Base-by-base conservation (phyloP, 2,329 filamentous ascomycete species). In the Trichoderma simmonsii region DNA sequence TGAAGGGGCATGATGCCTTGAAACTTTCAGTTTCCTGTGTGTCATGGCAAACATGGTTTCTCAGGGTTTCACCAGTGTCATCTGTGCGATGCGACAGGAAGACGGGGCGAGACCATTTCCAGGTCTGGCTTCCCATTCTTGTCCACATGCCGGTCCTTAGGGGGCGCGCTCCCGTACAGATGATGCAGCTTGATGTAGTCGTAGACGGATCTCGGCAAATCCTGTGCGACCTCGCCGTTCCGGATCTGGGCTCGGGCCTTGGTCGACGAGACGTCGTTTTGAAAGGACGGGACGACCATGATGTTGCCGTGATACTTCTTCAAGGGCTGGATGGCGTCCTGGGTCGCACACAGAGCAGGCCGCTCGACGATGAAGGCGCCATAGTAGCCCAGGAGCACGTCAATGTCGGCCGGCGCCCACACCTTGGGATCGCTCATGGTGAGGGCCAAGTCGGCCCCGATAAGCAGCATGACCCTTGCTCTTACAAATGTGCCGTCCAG, bases 301-400 rank as follows among this genome's bases (percentile, higher is more conserved):
- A 97, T 88, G 76, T 95, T 94, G 76, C 93, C 89, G 76, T 92
- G 90, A 87, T 91, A 97, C 71, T 89, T 88, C 77, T 93, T 90
- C 51, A 97, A 85, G 60, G 89, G 90, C 21, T 91, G 89, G 51
- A 97, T 86, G 6, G 93, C 93, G 78, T 95, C 92, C 73, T 96
- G 92, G 69, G 95, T 92, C 77, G 95, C 92, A 21, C 93, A 96
- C 54, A 94, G 93, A 67, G 65, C 70, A 4, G 90, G 91, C 73
- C 94, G 89, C 85, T 97, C 92, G 26, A 95, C 88, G 73, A 94
- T 92, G 79, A 95, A 93, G 28, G 91, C 89, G 64, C 92, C 92
- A 79, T 92, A 97, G 78, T 90, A 88, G 62, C 92, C 91, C 34
- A 97, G 83, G 72, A 97, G 97, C 77, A 95, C 92, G 77, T 95